Base-by-base conservation (phyloP, 176 grass and related monocot species). In the Bromus sterilis region DNA sequence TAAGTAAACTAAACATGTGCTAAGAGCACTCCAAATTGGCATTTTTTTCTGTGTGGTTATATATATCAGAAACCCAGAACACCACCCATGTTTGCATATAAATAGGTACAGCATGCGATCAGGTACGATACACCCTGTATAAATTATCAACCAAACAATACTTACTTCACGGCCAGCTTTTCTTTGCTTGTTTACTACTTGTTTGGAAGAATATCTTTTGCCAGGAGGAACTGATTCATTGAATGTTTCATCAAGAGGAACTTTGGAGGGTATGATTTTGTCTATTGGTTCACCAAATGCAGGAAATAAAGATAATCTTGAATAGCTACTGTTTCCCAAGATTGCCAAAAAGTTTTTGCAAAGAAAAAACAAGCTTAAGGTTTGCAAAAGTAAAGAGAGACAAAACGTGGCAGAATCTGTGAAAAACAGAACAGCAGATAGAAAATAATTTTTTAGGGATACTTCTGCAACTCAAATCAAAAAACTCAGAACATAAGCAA, bases 251-350 rank as follows among this genome's bases (percentile, higher is more conserved):
- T 99, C 93, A 33, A 99, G 97, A 88, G 97, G 97, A 85, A 96
- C 97, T 89, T 99, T 99, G 56, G 97, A 99, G 65, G 97, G 97
- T 73, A 99, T 99, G 56, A 99, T 85, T 88, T 91, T 93, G 71
- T 91, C 91, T 71, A 99, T 99, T 76, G 90, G 92, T 57, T 93
- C 79, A 59, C 97, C 97, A 93, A 93, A 90, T 65, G 91, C 82
- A 55, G 97, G 97, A 66, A n/a, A n/a, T n/a, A n/a, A n/a, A n/a
- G n/a, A n/a, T n/a, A n/a, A n/a, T n/a, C n/a, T n/a, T n/a, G n/a
- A n/a, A n/a, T n/a, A n/a, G n/a, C n/a, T n/a, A n/a, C n/a, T n/a
- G n/a, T n/a, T n/a, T n/a, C n/a, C n/a, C n/a, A n/a, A n/a, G n/a
- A n/a, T n/a, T n/a, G n/a, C n/a, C n/a, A n/a, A n/a, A n/a, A n/a